Base-by-base conservation (phyloP, 2,329 filamentous ascomycete species). In the Aspergillus udagawae region DNA sequence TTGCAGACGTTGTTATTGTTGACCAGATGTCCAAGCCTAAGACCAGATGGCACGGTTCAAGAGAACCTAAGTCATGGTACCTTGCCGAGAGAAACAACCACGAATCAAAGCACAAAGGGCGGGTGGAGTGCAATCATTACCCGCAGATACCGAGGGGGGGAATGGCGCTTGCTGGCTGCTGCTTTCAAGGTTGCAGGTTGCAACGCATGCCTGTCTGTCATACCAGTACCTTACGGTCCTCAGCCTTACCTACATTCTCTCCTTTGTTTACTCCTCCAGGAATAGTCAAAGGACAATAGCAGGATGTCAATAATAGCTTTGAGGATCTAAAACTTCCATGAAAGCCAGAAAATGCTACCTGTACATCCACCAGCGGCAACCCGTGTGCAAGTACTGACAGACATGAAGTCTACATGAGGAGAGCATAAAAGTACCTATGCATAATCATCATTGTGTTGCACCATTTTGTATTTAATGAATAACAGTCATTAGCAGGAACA, bases 41-140 rank as follows among this genome's bases (percentile, higher is more conserved):
- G 29, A 45, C 41, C 47, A 56, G 52, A 53, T 64, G 52, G 60
- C 63, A 65, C 61, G 58, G 60, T 61, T 61, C 60, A 60, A 55
- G 59, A 55, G 61, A 60, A 61, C 14, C 2, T 17, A 17, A 59
- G 55, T 51, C 42, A 45, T 45, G 42, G 12, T 23, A 45, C 42
- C 20, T 45, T 57, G 60, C 53, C 55, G 55, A 60, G 47, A 56
- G 45, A 50, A 47, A 49, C 50, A 21, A 35, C 54, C 54, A 56
- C 59, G 52, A 61, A 64, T 63, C 51, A 57, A 35, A 23, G 54
- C 35, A 48, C 48, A 54, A 42, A 49, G 53, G 42, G 53, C 14
- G 41, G 57, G 55, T 57, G 56, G 58, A 49, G 38, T 57, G 49
- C 56, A 57, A 65, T 65, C 63, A 65, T 63, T 63, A 55, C 56